Evolutionary conservation across 169 alveolate species (phyloP), one percentile per base, ranked within the genome.

Genomic region (Cryptosporidium tyzzeri): DNA sequence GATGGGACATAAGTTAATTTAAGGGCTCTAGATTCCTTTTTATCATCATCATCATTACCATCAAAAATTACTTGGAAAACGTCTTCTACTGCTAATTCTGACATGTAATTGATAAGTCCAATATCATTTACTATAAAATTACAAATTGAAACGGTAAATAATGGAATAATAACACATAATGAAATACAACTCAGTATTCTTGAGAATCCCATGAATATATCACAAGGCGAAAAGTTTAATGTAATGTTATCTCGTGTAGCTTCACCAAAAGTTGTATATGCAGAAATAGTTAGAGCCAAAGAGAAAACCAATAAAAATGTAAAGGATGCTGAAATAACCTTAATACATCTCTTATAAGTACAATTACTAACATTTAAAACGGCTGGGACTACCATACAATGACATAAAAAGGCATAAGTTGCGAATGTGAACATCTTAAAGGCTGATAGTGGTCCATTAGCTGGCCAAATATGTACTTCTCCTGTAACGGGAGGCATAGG

Each of bases 401-500:
- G 89, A 31, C 89, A 80, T 61, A 80, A 48, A 67, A 80, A 80
- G 9, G 89, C 89, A 65, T 80, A 80, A 6, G 89, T 80, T 23
- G 80, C 89, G 29, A 80, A 80, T 6, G 89, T 62, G 39, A 80
- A 80, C 89, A 80, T 80, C 68, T 80, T 80, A 51, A 65, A 80
- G 3, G 89, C 89, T 33, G 73, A 41, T 3, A 80, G 55, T 29
- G 75, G 45, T 18, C 89, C 89, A 18, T 80, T 80, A 1, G 12
- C 59, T 0, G 89, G 89, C 75, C 73, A 59, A 18, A 80, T 14
- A n/a, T 59, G 37, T 3, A 65, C 75, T 23, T 37, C 80, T 2
- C 74, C 89, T 18, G 75, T 80, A 16, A 61, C 68, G 10, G 89
- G 89, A 61, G 89, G 89, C 89, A 80, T 80, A 33, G 89, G 89